Base-by-base conservation (phyloP, 164 flowering plant genomes). In the Stephania yunnanensis region DNA sequence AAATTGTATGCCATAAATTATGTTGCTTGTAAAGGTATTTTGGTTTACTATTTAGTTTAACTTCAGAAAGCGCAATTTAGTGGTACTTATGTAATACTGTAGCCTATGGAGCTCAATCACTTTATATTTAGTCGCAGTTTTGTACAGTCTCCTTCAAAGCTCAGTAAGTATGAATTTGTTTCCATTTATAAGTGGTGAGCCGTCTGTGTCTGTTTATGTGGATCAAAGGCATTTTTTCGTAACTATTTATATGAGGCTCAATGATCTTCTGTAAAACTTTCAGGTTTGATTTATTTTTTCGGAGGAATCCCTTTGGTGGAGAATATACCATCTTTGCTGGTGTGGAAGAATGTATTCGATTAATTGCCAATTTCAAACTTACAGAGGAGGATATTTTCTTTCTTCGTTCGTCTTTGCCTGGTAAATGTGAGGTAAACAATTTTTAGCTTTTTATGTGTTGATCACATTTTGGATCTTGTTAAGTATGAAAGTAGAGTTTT, bases 321-420 rank as follows among this genome's bases (percentile, higher is more conserved):
- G 99, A 96, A 85, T 96, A 87, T 73, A 96, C 98, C 29, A 74
- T 96, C 25, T 94, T 96, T 88, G 97, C 93, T 80, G 99, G 99
- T 71, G 79, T 94, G 66, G 98, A 92, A 78, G 97, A 96, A 79
- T 96, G 98, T 85, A 90, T 96, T 63, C 87, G 86, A 66, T 84
- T 92, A 68, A 89, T 94, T 84, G 97, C 99, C 72, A 91, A 91
- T 79, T 94, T 91, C 77, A 91, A 81, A 74, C 77, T 96, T 53
- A 82, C 87, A 2, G 97, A 94, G 77, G 97, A 91, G 2, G 97
- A 94, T 75, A 87, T 96, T 46, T 61, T 86, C 65, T 96, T 90
- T 70, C 73, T 96, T 80, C 87, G 86, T 44, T 65, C 82, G 65
- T 71, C 84, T 31, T 80, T 96, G 84, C 93, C 98, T 70, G 20